Base-by-base conservation (phyloP, 257 asterid genomes). In the Osmanthus fragrans region DNA sequence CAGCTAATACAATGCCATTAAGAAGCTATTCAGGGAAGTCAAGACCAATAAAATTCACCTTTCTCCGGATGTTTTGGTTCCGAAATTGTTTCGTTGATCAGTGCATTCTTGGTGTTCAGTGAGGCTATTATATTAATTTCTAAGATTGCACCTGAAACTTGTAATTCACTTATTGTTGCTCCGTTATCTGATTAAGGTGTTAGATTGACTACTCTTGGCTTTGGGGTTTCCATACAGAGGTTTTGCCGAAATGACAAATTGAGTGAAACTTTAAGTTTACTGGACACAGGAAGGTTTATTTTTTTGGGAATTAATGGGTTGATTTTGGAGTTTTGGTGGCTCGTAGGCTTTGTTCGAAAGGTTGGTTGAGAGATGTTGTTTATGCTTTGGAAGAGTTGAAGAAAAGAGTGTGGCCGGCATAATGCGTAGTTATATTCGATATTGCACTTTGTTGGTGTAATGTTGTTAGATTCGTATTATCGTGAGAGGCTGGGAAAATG, bases 81-180 rank as follows among this genome's bases (percentile, higher is more conserved):
- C 19, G 39, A 88, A 34, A 84, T 94, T 21, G 76, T 71, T 30
- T 88, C 96, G 4, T 89, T 85, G 45, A 64, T 94, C 56, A 60
- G 83, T 0, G 92, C 97, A 0, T 90, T 89, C 80, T 88, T 88
- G 68, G 81, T 90, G 39, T 92, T 92, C 80, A 42, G 39, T 37
- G 91, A 87, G 27, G 76, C 80, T 7, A 78, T 79, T 32, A 58
- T 82, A 1, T 64, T 73, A 7, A 64, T 82, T 54, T 65, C 78
- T n/a, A 86, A 77, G 47, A 80, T 92, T 11, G 97, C 92, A 58
- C 77, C 86, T 7, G 83, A 83, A 42, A 86, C 86, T 39, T 94
- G 97, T 72, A 94, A 94, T 72, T 85, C 90, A n/a, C 97, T 94
- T 25, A 90, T 94, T 0, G 95, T 97, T 13, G 92, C 85, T 11